These are phyloP conservation scores for Sporothrix schenckii DNA, from an alignment of 2,329 filamentous ascomycete species.

Conservation along the genomic window DNA sequence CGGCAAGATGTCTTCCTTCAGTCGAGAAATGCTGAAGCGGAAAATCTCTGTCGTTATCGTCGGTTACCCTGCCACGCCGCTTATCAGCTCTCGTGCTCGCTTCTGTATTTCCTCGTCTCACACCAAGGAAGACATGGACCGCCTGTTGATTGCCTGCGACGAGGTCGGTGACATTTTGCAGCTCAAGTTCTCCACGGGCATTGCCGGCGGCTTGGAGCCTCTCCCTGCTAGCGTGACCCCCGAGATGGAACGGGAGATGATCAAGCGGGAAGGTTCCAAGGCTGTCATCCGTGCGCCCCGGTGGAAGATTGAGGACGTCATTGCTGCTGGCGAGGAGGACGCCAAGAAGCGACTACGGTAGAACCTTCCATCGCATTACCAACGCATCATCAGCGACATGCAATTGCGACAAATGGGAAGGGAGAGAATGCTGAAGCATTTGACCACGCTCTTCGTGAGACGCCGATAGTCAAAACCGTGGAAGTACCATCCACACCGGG, in stretches of 20 bases:
- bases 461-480: slow-evolving; percentile 28
- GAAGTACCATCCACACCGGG: slow-evolving; percentile 6
- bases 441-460: slow-evolving; percentile 32
- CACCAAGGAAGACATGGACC: slow-evolving; percentile 97
- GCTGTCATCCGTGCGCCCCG: slow-evolving; percentile 76
- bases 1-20: slow-evolving; percentile 98
- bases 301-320: slow-evolving; percentile 82
- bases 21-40: slow-evolving; percentile 95
- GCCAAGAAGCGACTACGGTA: slow-evolving; percentile 41
- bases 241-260: slow-evolving; percentile 72
- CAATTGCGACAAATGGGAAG: slow-evolving; percentile 24
- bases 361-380: slow-evolving; percentile 33
- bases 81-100: slow-evolving; percentile 90
- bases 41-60: slow-evolving; percentile 98
- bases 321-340: slow-evolving; percentile 55
- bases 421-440: slow-evolving; percentile 29
- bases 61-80: slow-evolving; percentile 91
- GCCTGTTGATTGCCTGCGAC: slow-evolving; percentile 84
- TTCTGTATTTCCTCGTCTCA: slow-evolving; percentile 96
- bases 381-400: slow-evolving; percentile 28
- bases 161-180: slow-evolving; percentile 90
- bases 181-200: slow-evolving; percentile 94
- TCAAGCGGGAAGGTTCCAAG: slow-evolving; percentile 64
- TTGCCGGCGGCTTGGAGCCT: slow-evolving; percentile 83
- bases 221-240: slow-evolving; percentile 70